phyloP scores from a whole-genome alignment of 2,329 filamentous ascomycete genomes.

The Cytospora chrysosperma region DNA sequence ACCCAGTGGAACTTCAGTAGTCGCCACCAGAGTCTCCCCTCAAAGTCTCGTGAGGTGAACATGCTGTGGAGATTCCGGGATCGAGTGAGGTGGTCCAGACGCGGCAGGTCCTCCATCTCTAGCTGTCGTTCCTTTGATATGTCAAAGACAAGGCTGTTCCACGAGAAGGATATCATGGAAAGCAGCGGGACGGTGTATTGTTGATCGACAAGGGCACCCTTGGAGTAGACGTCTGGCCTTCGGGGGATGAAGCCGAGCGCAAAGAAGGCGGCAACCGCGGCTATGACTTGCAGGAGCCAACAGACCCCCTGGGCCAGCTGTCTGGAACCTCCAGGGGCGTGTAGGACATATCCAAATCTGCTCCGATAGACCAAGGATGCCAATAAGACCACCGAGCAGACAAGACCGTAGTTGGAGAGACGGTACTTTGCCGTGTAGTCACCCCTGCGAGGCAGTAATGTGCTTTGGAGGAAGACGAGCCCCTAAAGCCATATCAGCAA shows the following conservation, averaged over 20 bases:
- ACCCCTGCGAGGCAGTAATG: slow-evolving; percentile 30
- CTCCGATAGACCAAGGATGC: slow-evolving; percentile 31
- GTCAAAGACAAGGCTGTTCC: slow-evolving; percentile 35
- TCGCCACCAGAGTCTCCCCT: slow-evolving; percentile 34
- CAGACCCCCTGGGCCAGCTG: slow-evolving; percentile 27
- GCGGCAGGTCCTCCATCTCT: slow-evolving; percentile 34
- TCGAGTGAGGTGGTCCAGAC: slow-evolving; percentile 32
- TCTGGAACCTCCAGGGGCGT: slow-evolving; percentile 3
- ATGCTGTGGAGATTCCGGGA: slow-evolving; percentile 30
- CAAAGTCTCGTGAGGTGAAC: slow-evolving; percentile 26
- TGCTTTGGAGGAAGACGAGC: slow-evolving; percentile 32
- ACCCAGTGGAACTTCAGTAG: slow-evolving; percentile 31
- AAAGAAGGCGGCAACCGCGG: slow-evolving; percentile 27
- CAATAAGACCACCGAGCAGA: slow-evolving; percentile 29
- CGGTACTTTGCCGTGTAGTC: slow-evolving; percentile 32
- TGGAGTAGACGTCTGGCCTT: slow-evolving; percentile 36
- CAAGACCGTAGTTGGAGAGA: slow-evolving; percentile 30
- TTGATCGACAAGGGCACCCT: slow-evolving; percentile 35
- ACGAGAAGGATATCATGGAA: slow-evolving; percentile 32
- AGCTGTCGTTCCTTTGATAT: slow-evolving; percentile 33
- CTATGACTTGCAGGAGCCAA: slow-evolving; percentile 30
- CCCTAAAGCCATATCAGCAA: slow-evolving; percentile 22
- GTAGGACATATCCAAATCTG: slow-evolving; percentile 30
- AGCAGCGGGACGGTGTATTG: slow-evolving; percentile 35
- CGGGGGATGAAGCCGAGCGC: slow-evolving; percentile 34